Percentiles rank a stretch among this genome's conserved stretches.
These are phyloP conservation scores for Metschnikowia henanensis DNA, from an alignment of 805 yeast genomes.

Conservation along the genomic window DNA sequence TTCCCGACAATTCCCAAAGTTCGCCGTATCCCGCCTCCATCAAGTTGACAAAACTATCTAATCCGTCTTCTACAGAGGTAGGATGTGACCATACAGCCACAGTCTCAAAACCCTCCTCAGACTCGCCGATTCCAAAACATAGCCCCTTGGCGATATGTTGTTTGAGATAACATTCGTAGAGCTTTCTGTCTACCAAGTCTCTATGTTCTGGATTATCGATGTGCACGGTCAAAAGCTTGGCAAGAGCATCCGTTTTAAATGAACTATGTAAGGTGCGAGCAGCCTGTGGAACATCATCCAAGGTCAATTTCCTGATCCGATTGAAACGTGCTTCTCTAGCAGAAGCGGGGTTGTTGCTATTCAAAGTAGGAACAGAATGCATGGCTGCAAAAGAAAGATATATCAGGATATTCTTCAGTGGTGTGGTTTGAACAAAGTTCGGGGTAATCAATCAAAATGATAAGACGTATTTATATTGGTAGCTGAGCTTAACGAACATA, in stretches of 20 bases:
- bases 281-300: slow-evolving; percentile 32
- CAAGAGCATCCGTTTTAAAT: slow-evolving; percentile 36
- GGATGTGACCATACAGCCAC: slow-evolving; percentile 57
- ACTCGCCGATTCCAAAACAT: slow-evolving; percentile 50
- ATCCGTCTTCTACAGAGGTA: slow-evolving; percentile 37
- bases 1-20: slow-evolving; percentile 49
- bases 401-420: too few species aligned
- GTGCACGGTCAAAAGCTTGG: slow-evolving; percentile 22
- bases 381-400: background rate
- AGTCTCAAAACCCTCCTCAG: slow-evolving; percentile 45
- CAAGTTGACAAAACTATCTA: slow-evolving; percentile 47
- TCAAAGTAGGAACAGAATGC: background rate
- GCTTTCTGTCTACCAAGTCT: slow-evolving; percentile 16
- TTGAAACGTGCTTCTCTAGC: slow-evolving; percentile 2
- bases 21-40: slow-evolving; percentile 53
- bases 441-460: slow-evolving; percentile 14
- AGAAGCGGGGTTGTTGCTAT: background rate
- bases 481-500: slow-evolving; percentile 24
- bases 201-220: slow-evolving; percentile 9
- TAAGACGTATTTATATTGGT: slow-evolving; percentile 21
- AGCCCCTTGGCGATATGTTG: slow-evolving; percentile 53
- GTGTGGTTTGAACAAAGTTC: too few species aligned
- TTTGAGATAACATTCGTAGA: slow-evolving; percentile 51
- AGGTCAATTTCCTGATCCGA: slow-evolving; percentile 13
- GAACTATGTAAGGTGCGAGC: slow-evolving; percentile 37